These are phyloP conservation scores for Tolypocladium endophyticum DNA, from an alignment of 2,329 filamentous ascomycete species.

Conservation along the genomic window DNA sequence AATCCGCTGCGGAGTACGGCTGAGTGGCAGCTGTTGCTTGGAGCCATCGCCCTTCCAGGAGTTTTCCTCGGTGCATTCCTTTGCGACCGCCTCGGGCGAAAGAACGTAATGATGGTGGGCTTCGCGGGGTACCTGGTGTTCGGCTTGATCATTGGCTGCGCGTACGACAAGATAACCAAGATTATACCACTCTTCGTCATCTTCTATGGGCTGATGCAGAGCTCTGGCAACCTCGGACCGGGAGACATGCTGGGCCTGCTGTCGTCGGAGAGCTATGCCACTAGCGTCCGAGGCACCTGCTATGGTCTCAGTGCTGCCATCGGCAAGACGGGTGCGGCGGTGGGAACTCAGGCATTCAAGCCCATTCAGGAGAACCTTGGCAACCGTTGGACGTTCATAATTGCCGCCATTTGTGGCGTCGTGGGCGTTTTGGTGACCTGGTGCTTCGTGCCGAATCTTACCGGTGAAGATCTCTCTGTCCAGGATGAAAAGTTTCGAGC, in stretches of 20 bases:
- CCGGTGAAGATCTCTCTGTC: constrained; percentile 29
- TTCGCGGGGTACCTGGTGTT: constrained; percentile 39
- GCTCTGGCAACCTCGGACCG: constrained; percentile 36
- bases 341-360: constrained; percentile 40
- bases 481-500: constrained; percentile 32
- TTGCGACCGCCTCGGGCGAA: constrained; percentile 35
- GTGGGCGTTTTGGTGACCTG: constrained; percentile 34
- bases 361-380: constrained; percentile 33
- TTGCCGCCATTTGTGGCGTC: constrained; percentile 39
- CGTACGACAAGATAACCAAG: constrained; percentile 35
- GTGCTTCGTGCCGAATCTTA: constrained; percentile 34
- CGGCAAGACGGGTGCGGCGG: constrained; percentile 38
- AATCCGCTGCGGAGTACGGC: constrained; percentile 29
- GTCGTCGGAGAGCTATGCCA: constrained; percentile 39
- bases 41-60: constrained; percentile 33
- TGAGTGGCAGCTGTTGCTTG: constrained; percentile 37
- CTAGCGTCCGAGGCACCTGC: constrained; percentile 38
- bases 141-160: constrained; percentile 38
- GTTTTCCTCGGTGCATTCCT: constrained; percentile 37
- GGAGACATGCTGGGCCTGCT: constrained; percentile 40
- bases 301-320: constrained; percentile 40
- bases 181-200: constrained; percentile 39
- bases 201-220: constrained; percentile 41
- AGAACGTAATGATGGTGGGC: constrained; percentile 38
- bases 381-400: constrained; percentile 40